These are phyloP conservation scores for Arthrobotrys pseudoclavata DNA, from an alignment of 2,329 filamentous ascomycete genomes.

Conservation along the genomic window DNA sequence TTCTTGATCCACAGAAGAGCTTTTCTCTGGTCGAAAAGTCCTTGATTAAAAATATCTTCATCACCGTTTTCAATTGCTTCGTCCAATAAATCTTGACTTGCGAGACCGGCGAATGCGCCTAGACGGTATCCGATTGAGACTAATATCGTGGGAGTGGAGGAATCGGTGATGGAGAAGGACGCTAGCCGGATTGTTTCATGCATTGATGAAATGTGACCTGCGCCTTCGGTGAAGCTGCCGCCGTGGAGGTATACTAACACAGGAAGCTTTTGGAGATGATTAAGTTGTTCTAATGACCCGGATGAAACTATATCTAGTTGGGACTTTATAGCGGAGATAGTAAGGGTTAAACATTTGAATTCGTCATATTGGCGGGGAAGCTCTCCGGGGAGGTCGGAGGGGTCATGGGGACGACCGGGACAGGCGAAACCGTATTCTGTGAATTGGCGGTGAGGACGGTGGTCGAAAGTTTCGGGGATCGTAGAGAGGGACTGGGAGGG, in stretches of 20 bases:
- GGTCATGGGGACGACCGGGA: conserved; percentile 43
- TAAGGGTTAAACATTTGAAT: conserved; percentile 49
- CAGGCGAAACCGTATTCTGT: conserved; percentile 58
- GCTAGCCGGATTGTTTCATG: conserved; percentile 41
- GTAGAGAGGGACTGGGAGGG: conserved; percentile 37
- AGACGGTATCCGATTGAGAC: conserved; percentile 51
- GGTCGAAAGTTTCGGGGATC: conserved; percentile 49
- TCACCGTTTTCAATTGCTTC: conserved; percentile 38
- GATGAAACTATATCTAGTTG: conserved; percentile 28
- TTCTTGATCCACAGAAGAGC: conserved; percentile 45
- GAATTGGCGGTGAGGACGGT: conserved; percentile 48
- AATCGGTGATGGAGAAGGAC: conserved; percentile 24
- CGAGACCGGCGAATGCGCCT: conserved; percentile 46
- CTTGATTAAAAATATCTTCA: conserved; percentile 54
- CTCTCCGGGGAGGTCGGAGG: conserved; percentile 37
- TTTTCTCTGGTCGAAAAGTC: conserved; percentile 52
- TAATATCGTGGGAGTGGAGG: conserved; percentile 22
- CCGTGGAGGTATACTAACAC: conserved; percentile 49
- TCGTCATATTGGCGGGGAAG: conserved; percentile 41
- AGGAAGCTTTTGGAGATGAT: conserved; percentile 29
- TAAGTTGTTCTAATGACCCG: conserved; percentile 17
- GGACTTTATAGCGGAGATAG: conserved; percentile 41
- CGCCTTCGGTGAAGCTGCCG: conserved; percentile 52
- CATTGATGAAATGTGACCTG: conserved; percentile 44
- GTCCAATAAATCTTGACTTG: conserved; percentile 38